These are phyloP conservation scores for Dacryopinax primogenitus DNA, from an alignment of 768 basidiomycete species.

Conservation along the genomic window DNA sequence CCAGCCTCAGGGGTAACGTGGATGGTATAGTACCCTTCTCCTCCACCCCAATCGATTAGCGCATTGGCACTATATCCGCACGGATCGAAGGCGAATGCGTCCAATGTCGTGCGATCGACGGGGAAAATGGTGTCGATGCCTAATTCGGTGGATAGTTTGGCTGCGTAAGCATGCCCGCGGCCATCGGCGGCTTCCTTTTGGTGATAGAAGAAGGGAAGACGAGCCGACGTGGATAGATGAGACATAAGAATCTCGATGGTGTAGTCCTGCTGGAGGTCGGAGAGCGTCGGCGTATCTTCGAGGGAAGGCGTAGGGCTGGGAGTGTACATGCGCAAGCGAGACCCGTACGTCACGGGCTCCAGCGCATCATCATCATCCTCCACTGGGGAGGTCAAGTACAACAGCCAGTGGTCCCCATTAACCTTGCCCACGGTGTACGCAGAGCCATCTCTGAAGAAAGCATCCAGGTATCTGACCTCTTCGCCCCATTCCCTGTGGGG, in stretches of 20 bases:
- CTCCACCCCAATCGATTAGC: conserved; percentile 33
- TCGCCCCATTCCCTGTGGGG: conserved; percentile 90
- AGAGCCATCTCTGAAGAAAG: conserved; percentile 73
- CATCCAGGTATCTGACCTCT: conserved; percentile 84
- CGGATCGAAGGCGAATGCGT: conserved; percentile 86
- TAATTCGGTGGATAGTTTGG: conserved; percentile 47
- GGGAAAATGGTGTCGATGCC: conserved; percentile 80
- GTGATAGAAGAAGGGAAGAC: conserved; percentile 59
- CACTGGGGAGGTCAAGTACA: conserved; percentile 70
- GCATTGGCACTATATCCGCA: conserved; percentile 96
- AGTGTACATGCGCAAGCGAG: not conserved
- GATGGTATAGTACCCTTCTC: conserved; percentile 94
- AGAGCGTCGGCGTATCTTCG: conserved; percentile 16
- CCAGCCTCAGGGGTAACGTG: conserved; percentile 97
- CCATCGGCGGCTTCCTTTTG: conserved; percentile 26
- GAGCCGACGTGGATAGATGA: conserved; percentile 60
- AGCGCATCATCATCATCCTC: conserved; percentile 20
- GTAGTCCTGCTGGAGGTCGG: conserved; percentile 48
- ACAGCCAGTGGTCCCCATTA: conserved; percentile 97
- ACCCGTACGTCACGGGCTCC: conserved; percentile 15
- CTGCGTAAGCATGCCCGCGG: conserved; percentile 39
- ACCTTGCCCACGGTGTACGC: conserved; percentile 96
- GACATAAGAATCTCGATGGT: conserved; percentile 99
- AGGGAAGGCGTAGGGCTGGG: conserved; percentile 16
- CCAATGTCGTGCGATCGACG: conserved; percentile 60